Conservation (phyloP, 768 basidiomycete genomes). For the Lentinus brumalis region DNA sequence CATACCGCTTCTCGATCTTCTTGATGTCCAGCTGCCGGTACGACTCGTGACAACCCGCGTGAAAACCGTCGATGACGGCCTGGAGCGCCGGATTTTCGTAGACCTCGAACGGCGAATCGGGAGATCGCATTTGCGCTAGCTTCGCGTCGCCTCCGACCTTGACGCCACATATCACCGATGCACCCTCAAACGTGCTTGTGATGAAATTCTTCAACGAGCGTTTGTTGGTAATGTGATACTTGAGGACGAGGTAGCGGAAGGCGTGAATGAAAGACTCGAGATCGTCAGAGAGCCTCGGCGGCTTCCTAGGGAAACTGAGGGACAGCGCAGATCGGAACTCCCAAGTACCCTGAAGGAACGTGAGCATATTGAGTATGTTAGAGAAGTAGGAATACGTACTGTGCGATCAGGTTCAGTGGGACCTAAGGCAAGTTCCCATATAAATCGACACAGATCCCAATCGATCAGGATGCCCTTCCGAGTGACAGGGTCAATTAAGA, state of each 20-base stretch:
- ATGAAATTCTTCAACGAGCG: too few species aligned
- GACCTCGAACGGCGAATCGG: too few species aligned
- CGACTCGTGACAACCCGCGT: too few species aligned
- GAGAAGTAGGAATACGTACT: background rate
- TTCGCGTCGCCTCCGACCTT: too few species aligned
- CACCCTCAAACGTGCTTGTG: too few species aligned
- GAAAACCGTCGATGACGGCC: too few species aligned
- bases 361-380: background rate
- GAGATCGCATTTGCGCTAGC: too few species aligned
- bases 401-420: background rate
- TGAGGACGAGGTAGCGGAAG: background rate
- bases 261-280: conserved; percentile 13
- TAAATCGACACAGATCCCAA: background rate
- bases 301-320: background rate
- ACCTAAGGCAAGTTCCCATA: background rate
- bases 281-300: conserved; percentile 3
- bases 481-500: background rate
- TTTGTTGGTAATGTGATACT: too few species aligned
- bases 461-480: background rate
- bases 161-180: too few species aligned
- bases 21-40: too few species aligned
- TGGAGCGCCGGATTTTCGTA: too few species aligned
- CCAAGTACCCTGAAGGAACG: background rate
- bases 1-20: too few species aligned
- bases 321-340: background rate